Evolutionary conservation across 768 basidiomycete genomes (phyloP).

Genomic region (Crucibulum laeve): DNA sequence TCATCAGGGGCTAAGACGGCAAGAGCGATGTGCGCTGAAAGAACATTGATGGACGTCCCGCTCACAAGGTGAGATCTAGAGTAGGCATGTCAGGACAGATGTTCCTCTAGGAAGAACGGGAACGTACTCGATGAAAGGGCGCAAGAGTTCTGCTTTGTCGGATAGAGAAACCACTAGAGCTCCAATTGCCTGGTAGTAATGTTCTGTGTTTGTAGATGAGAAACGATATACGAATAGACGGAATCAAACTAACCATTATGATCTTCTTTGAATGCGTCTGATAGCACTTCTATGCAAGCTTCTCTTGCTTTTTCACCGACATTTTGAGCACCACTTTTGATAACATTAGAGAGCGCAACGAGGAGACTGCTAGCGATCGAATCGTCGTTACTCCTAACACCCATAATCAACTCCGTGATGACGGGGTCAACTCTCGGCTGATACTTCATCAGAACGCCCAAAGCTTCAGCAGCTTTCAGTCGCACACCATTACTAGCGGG

Average conservation of each 20-base stretch:
- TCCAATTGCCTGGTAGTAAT: slow-evolving; percentile 64
- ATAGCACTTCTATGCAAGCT: slow-evolving; percentile 67
- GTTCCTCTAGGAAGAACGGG: slow-evolving; percentile 1
- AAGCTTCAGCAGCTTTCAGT: slow-evolving; percentile 74
- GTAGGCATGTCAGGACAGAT: slow-evolving; percentile 6
- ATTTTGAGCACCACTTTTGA: slow-evolving; percentile 64
- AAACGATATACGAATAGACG: slow-evolving; percentile 2
- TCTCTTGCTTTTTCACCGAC: slow-evolving; percentile 75
- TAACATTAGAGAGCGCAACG: slow-evolving; percentile 72
- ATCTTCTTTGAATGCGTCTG: slow-evolving; percentile 71
- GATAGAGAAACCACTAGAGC: slow-evolving; percentile 61
- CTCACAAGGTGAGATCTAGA: slow-evolving; percentile 56
- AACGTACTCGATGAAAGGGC: slow-evolving; percentile 63
- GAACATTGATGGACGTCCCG: slow-evolving; percentile 63
- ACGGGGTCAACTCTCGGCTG: slow-evolving; percentile 91
- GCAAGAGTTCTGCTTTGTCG: slow-evolving; percentile 56
- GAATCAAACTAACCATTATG: slow-evolving; percentile 53
- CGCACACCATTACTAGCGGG: slow-evolving; percentile 74
- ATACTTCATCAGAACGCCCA: slow-evolving; percentile 87
- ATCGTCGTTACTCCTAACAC: slow-evolving; percentile 56
- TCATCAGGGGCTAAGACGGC: slow-evolving; percentile 49
- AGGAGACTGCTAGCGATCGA: slow-evolving; percentile 74
- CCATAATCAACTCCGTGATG: slow-evolving; percentile 78
- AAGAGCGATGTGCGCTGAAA: slow-evolving; percentile 58
- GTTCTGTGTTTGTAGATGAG: slow-evolving; percentile 39